phyloP scores from a whole-genome alignment of 192 early-diverging fungal species.

The Backusella psychrophila region DNA sequence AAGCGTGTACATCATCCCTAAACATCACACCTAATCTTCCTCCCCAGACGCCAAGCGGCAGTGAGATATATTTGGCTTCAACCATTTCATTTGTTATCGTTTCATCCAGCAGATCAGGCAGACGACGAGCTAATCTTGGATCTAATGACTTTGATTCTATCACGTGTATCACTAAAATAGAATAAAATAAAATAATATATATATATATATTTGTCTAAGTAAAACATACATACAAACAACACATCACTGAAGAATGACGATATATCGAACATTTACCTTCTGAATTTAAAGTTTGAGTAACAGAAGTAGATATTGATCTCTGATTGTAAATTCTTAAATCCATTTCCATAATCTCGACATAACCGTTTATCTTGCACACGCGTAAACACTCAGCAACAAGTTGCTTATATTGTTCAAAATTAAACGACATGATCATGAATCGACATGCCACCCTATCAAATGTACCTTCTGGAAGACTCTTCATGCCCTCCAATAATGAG shows the following conservation, averaged over 20 bases:
- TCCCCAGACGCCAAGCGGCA: conserved; percentile 32
- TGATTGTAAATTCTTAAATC: conserved; percentile 25
- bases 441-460: conserved; percentile 22
- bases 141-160: conserved; percentile 13
- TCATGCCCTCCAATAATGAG: conserved; percentile 9
- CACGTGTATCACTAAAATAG: conserved; percentile 10
- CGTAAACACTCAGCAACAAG: conserved; percentile 19
- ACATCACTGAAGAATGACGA: not conserved
- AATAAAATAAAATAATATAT: not conserved
- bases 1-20: conserved; percentile 18
- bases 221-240: not conserved
- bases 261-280: conserved; percentile 19
- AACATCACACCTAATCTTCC: conserved; percentile 31
- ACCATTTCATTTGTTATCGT: not conserved
- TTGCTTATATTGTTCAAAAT: conserved; percentile 10
- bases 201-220: not conserved
- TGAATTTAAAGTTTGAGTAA: conserved; percentile 18
- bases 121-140: conserved; percentile 11
- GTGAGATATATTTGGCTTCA: conserved; percentile 17
- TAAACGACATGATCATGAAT: conserved; percentile 8
- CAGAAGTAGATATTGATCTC: not conserved
- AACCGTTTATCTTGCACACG: conserved; percentile 23
- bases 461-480: conserved; percentile 5
- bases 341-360: conserved; percentile 31
- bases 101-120: conserved; percentile 5